Conservation (phyloP, 192 early-diverging fungal genomes). For the Physocladia obscura region DNA sequence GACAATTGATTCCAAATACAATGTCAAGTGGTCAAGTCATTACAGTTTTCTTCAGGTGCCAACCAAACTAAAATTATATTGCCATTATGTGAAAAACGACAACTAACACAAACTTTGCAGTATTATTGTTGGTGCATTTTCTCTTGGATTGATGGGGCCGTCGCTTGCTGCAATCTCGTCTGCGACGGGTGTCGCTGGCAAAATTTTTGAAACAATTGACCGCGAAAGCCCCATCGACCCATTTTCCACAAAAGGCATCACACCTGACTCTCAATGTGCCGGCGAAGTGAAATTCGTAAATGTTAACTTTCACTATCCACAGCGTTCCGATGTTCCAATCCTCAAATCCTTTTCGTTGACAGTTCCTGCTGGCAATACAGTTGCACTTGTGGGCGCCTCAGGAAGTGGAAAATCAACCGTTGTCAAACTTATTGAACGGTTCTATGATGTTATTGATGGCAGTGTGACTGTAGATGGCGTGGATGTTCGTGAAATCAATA, state of each 20-base stretch:
- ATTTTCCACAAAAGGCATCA: slow-evolving; percentile 27
- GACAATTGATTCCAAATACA: slow-evolving; percentile 50
- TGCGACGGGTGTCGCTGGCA: slow-evolving; percentile 50
- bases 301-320: slow-evolving; percentile 60
- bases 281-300: slow-evolving; percentile 50
- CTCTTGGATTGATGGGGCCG: slow-evolving; percentile 43
- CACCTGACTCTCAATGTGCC: slow-evolving; percentile 28
- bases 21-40: slow-evolving; percentile 51
- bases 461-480: slow-evolving; percentile 79
- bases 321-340: slow-evolving; percentile 60
- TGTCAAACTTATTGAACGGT: slow-evolving; percentile 60
- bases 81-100: too few species aligned
- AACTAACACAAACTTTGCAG: not conserved
- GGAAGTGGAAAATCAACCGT: slow-evolving; percentile 74
- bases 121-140: slow-evolving; percentile 49
- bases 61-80: too few species aligned
- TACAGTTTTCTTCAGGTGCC: slow-evolving; percentile 43
- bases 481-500: slow-evolving; percentile 75
- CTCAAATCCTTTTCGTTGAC: slow-evolving; percentile 55
- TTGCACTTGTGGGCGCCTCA: slow-evolving; percentile 83
- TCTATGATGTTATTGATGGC: slow-evolving; percentile 44
- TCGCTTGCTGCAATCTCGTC: slow-evolving; percentile 33
- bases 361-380: slow-evolving; percentile 66
- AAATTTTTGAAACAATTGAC: slow-evolving; percentile 53
- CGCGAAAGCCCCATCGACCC: slow-evolving; percentile 48